Base-by-base conservation (phyloP, 129 eudicot species). In the Gnaphalium uliginosum region DNA sequence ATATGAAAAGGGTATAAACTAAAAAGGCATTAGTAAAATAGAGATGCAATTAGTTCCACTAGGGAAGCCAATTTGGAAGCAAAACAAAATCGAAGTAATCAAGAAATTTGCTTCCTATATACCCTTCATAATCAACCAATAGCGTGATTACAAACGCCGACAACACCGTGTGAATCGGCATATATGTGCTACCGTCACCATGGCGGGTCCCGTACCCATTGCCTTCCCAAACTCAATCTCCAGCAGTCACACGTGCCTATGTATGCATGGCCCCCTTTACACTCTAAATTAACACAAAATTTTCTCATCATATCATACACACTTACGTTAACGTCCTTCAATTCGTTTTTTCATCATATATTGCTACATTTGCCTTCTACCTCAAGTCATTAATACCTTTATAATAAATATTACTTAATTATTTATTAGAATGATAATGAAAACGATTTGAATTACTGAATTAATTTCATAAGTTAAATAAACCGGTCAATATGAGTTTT, bases 181-280 rank as follows among this genome's bases (percentile, higher is more conserved):
- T 27, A 53, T 59, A 30, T 69, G 23, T 69, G 53, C 71, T 60
- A 59, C 65, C 3, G 29, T 69, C 75, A 60, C 46, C 43, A 61
- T 27, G 74, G 81, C 81, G 78, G 78, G 32, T 65, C 74, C 81
- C 81, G 75, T 73, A 66, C 79, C 68, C 74, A 66, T 79, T 79
- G 83, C 83, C 83, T 79, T 73, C 78, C 14, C 18, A 15, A 73
- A 66, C 83, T 80, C 75, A 68, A 24, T 14, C 8, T 17, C 82
- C 67, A 72, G 66, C 83, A 72, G 19, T 23, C 72, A 67, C 83
- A 80, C 83, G 79, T 80, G 83, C 83, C 66, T 43, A 37, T 79
- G 74, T 79, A 76, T 75, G 62, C n/a, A 39, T 78, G 78, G 24
- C 70, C 75, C 75, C 41, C 43, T 37, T 80, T 73, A 58, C 79